A percentile compares a stretch with the other conserved stretches of the same genome.
Conservation (phyloP, 768 basidiomycete species). For the Galerina marginata region DNA sequence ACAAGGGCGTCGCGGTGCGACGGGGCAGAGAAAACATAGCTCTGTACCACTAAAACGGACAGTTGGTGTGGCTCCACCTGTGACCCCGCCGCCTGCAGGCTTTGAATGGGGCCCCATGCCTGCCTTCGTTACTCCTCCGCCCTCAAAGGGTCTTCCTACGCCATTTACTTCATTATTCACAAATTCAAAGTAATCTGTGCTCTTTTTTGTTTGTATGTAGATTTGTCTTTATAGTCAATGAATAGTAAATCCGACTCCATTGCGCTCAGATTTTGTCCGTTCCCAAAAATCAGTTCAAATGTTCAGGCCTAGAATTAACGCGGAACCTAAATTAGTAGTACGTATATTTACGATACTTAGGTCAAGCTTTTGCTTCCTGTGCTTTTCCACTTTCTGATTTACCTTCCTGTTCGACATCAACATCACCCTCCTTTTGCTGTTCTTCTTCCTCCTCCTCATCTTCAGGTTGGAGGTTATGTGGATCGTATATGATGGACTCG, state of each 20-base stretch:
- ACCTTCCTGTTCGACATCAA: conserved; percentile 1
- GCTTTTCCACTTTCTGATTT: background rate
- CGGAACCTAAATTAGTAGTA: no score
- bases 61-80: conserved; percentile 26
- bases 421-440: conserved; percentile 2
- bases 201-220: conserved; percentile 2
- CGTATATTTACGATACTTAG: no score
- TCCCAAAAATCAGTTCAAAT: no score
- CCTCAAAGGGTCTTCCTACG: conserved; percentile 16
- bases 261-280: no score
- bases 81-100: conserved; percentile 35
- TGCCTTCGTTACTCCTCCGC: conserved; percentile 37
- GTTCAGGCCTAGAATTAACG: no score
- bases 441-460: conserved; percentile 15
- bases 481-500: conserved; percentile 80
- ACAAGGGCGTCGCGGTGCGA: conserved; percentile 37
- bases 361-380: no score
- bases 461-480: conserved; percentile 29
- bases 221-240: conserved; percentile 11
- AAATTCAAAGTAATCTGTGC: conserved; percentile 6
- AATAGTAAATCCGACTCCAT: no score
- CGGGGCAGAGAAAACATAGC: conserved; percentile 42
- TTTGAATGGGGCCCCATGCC: conserved; percentile 74
- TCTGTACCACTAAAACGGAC: conserved; percentile 45
- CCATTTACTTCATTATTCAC: conserved; percentile 23